Evolutionary conservation across 192 early-diverging fungal genomes (phyloP).

Genomic region (Phlyctochytrium bullatum): DNA sequence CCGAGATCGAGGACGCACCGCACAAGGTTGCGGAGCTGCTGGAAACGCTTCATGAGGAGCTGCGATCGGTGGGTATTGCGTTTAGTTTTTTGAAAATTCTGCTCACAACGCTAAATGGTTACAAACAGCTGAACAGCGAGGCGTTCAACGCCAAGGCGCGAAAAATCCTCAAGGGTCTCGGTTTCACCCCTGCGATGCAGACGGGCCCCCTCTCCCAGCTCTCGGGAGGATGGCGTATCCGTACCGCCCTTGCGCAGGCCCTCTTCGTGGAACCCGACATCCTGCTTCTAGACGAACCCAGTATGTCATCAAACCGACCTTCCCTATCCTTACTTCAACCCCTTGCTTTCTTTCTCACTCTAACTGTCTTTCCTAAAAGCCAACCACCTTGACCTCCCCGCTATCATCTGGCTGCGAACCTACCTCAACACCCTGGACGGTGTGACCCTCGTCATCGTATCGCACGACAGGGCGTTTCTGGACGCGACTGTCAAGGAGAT

Average conservation of each 20-base stretch:
- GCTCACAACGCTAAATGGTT: background rate
- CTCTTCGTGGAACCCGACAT: conserved; percentile 80
- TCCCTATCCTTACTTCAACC: too few species aligned
- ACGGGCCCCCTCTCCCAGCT: conserved; percentile 47
- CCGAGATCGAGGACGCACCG: conserved; percentile 13
- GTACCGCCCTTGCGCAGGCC: conserved; percentile 80
- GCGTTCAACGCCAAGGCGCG: conserved; percentile 65
- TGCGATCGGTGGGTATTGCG: background rate
- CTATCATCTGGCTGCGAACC: conserved; percentile 88
- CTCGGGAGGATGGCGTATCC: conserved; percentile 89
- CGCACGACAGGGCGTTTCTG: conserved; percentile 84
- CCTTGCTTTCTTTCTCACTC: too few species aligned
- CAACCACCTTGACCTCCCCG: conserved; percentile 84
- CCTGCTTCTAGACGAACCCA: conserved; percentile 91
- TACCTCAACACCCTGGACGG: conserved; percentile 60
- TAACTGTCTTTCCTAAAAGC: too few species aligned
- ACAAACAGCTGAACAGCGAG: conserved; percentile 27
- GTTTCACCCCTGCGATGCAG: conserved; percentile 64
- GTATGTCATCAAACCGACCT: too few species aligned
- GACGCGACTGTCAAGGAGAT: conserved; percentile 71
- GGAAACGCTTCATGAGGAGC: conserved; percentile 14
- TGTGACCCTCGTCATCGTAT: conserved; percentile 80
- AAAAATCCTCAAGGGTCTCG: conserved; percentile 71
- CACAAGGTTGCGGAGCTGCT: background rate
- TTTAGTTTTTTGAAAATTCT: background rate